phyloP scores from a whole-genome alignment of 2,329 filamentous ascomycete species.

The Westerdykella sp. region DNA sequence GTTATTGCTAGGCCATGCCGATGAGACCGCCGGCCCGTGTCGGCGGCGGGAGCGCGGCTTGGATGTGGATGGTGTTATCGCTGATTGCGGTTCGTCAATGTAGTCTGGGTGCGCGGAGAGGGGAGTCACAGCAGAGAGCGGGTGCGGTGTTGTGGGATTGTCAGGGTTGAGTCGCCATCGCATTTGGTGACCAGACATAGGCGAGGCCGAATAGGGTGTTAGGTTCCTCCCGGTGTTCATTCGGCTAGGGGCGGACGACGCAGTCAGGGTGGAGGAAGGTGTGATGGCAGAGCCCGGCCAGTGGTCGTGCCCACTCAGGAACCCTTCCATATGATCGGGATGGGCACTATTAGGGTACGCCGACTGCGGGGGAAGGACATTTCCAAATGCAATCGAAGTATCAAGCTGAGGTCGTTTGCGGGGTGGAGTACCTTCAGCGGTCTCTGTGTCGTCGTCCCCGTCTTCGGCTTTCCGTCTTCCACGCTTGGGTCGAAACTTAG shows the following conservation, averaged over 20 bases:
- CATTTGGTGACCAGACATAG: conserved; percentile 38
- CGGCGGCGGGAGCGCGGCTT: conserved; percentile 53
- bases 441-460: conserved; percentile 50
- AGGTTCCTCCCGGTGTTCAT: conserved; percentile 28
- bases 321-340: conserved; percentile 48
- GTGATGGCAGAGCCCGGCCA: conserved; percentile 42
- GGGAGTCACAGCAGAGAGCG: conserved; percentile 71
- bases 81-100: conserved; percentile 62
- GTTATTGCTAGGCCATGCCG: conserved; percentile 72
- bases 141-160: conserved; percentile 63
- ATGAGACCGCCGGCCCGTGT: conserved; percentile 82
- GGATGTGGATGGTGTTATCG: conserved; percentile 57
- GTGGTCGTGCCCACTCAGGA: conserved; percentile 37
- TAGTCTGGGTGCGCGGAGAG: conserved; percentile 46
- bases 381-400: conserved; percentile 41
- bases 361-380: conserved; percentile 38
- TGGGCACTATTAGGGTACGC: conserved; percentile 51
- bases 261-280: conserved; percentile 32
- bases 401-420: conserved; percentile 59
- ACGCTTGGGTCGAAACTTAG: conserved; percentile 61
- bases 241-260: conserved; percentile 31
- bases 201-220: conserved; percentile 40
- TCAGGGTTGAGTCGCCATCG: conserved; percentile 51
- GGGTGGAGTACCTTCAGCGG: conserved; percentile 34
- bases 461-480: conserved; percentile 58